These are phyloP conservation scores for Saccharomycopsis sp. DNA, from an alignment of 805 yeast genomes.

Conservation along the genomic window DNA sequence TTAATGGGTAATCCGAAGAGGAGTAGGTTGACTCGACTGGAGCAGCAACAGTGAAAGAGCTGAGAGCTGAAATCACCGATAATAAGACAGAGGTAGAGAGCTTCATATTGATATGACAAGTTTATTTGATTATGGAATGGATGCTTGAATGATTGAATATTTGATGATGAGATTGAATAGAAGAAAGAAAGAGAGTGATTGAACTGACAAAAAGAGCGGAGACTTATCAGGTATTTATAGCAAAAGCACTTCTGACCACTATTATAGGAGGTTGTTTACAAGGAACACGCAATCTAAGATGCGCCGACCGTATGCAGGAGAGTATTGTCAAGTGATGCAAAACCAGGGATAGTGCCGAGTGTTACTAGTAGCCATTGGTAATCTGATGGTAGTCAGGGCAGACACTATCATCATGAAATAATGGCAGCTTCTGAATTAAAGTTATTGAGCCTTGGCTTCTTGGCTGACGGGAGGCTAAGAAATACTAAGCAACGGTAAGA, in stretches of 20 bases:
- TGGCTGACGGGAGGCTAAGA: neutral
- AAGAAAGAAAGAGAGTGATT: neutral
- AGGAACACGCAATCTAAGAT: too few species aligned
- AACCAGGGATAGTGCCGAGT: neutral
- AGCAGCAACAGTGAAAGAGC: conserved; percentile 12
- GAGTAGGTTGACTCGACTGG: conserved; percentile 5
- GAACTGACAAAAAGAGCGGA: neutral
- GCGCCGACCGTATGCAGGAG: too few species aligned
- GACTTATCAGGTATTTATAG: neutral
- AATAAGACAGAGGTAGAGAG: conserved; percentile 8
- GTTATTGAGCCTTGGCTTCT: neutral
- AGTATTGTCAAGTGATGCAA: neutral
- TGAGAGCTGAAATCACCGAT: conserved; percentile 2
- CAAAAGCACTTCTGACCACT: too few species aligned
- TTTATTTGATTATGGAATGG: neutral
- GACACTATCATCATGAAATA: neutral
- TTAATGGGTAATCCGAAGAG: conserved; percentile 1
- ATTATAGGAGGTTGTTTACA: too few species aligned
- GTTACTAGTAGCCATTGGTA: neutral
- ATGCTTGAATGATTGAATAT: neutral
- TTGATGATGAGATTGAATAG: neutral
- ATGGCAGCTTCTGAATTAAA: neutral
- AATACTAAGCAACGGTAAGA: neutral
- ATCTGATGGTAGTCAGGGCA: too few species aligned
- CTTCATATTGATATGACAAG: conserved; percentile 8